Evolutionary conservation across 805 yeast species (phyloP).

Genomic region (Metschnikowia henanensis): DNA sequence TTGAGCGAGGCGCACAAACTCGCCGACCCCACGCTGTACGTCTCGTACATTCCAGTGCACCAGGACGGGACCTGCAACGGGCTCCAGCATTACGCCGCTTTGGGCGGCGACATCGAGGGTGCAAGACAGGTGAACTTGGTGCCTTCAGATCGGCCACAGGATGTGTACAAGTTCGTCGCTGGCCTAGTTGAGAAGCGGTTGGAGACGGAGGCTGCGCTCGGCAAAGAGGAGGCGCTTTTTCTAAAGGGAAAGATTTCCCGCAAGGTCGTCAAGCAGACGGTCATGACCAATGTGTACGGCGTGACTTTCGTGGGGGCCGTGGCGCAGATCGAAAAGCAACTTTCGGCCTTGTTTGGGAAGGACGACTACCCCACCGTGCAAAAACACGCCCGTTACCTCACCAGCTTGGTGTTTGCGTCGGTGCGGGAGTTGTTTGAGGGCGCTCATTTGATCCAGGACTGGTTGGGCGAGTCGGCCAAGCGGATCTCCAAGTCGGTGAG

Average conservation of each 20-base stretch:
- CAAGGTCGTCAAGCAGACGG: constrained; percentile 94
- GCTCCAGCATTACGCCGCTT: constrained; percentile 82
- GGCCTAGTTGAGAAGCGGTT: constrained; percentile 57
- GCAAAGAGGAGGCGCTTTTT: constrained; percentile 52
- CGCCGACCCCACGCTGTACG: constrained; percentile 61
- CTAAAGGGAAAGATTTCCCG: constrained; percentile 68
- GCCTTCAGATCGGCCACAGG: constrained; percentile 73
- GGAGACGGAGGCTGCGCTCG: constrained; percentile 51
- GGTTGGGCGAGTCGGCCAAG: constrained; percentile 88
- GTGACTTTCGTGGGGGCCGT: constrained; percentile 94
- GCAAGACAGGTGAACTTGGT: constrained; percentile 75
- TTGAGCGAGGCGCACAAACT: constrained; percentile 58
- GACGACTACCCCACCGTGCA: constrained; percentile 30
- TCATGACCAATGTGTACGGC: constrained; percentile 98
- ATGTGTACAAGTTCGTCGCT: constrained; percentile 74
- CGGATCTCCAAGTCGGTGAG: constrained; percentile 77
- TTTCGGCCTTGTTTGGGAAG: constrained; percentile 57
- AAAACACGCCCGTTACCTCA: constrained; percentile 54
- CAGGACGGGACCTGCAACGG: constrained; percentile 91
- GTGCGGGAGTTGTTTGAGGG: constrained; percentile 84
- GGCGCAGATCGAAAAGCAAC: constrained; percentile 79
- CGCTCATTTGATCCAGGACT: constrained; percentile 94
- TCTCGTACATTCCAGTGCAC: constrained; percentile 77
- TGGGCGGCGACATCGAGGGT: constrained; percentile 84
- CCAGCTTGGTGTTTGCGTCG: constrained; percentile 77